Percentiles rank a stretch among this genome's conserved stretches.
phyloP scores from a whole-genome alignment of 768 basidiomycete genomes.

The Cystoderma amianthinum region DNA sequence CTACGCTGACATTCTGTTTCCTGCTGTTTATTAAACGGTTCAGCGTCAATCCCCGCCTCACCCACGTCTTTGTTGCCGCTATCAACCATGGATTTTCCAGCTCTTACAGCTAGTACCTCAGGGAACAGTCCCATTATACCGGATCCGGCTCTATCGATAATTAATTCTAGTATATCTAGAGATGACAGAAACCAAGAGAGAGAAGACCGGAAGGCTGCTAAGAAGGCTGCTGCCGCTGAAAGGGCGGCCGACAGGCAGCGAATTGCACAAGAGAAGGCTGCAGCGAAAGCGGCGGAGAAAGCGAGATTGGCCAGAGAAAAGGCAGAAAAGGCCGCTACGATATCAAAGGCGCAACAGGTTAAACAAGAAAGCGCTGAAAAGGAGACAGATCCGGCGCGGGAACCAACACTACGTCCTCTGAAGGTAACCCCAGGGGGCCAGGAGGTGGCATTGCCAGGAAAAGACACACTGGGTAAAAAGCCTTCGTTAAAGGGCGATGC shows the following conservation, averaged over 20 bases:
- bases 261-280: slow-evolving; percentile 51
- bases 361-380: slow-evolving; percentile 15
- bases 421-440: too few species aligned
- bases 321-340: slow-evolving; percentile 33
- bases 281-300: slow-evolving; percentile 45
- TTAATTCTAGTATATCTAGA: slow-evolving; percentile 1
- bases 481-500: background rate
- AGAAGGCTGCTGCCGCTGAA: slow-evolving; percentile 56
- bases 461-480: slow-evolving; percentile 21
- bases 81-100: slow-evolving; percentile 73
- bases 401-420: too few species aligned
- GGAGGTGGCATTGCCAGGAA: too few species aligned
- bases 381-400: slow-evolving; percentile 26
- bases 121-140: slow-evolving; percentile 16
- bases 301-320: slow-evolving; percentile 48
- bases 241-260: slow-evolving; percentile 57
- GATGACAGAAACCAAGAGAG: slow-evolving; percentile 44
- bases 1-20: slow-evolving; percentile 45
- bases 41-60: slow-evolving; percentile 34
- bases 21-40: slow-evolving; percentile 29
- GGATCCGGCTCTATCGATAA: slow-evolving; percentile 7
- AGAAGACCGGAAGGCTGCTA: slow-evolving; percentile 55
- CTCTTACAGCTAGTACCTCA: slow-evolving; percentile 38
- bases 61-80: slow-evolving; percentile 48
- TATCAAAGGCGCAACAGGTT: slow-evolving; percentile 30